Evolutionary conservation across 768 basidiomycete species (phyloP), one percentile per base, ranked within the genome.

Genomic region (Tephrocybe sp.): DNA sequence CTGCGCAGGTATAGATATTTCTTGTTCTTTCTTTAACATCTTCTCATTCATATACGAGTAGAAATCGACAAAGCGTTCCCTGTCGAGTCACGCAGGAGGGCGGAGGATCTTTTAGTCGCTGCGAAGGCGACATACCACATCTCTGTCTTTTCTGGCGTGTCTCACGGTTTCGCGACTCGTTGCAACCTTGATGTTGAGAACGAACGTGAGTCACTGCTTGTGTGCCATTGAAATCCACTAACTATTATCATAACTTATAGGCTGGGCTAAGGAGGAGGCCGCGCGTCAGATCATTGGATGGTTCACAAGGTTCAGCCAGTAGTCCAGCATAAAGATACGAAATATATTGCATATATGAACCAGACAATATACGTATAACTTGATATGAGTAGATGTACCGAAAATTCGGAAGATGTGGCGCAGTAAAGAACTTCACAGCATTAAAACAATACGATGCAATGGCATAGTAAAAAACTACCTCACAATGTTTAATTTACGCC

Each of bases 231-330:
- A 7, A 8, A 28, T 26, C 42, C 26, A n/a, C 46, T 13, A 16
- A 25, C 25, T 16, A 27, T 5, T 37, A 35, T 37, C 28, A 12
- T 12, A 6, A 30, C 28, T 38, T 15, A 25, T 38, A 84, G 82
- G 79, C 15, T 83, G 80, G 75, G 79, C 79, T 0, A 83, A 82
- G 54, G 82, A 84, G 56, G 76, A 83, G 46, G 77, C 78, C 6
- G 80, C 81, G 2, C 68, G 73, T 1, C 72, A 75, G 31, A 67
- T 81, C 37, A 61, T 77, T 22, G 60, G 58, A 3, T 84, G 82
- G 80, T 83, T 82, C 58, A 62, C 69, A 41, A 64, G 79, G 26
- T 82, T 83, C 36, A 38, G 39, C 30, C 25, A 45, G 11, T 54
- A 31, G 26, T n/a, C n/a, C n/a, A n/a, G n/a, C n/a, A n/a, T n/a